Evolutionary conservation across 2,329 filamentous ascomycete species (phyloP), one percentile per base, ranked within the genome.

Genomic region (Pseudocercospora fijiensis): DNA sequence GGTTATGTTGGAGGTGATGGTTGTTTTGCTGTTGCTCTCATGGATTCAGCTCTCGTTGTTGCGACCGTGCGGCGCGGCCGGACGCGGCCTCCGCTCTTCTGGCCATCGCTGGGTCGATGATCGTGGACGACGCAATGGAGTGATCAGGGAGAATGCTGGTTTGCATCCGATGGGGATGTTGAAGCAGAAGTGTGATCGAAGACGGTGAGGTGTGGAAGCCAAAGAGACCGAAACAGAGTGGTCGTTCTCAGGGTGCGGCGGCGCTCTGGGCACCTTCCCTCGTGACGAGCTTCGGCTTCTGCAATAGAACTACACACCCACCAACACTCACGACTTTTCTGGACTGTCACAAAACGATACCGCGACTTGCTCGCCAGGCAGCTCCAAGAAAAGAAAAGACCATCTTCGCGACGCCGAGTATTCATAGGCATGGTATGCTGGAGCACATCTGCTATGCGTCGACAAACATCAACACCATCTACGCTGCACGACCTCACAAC

Each of bases 41-140:
- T 20, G 28, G 51, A 26, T 30, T 41, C 53, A 56, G 51, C 51
- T 53, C 22, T 26, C 8, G 51, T 26, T 13, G 26, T 37, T 56
- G 53, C 53, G 53, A 56, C 53, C 53, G 53, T 56, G 53, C 53
- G 30, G 41, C n/a, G 20, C n/a, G 53, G 27, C 53, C 51, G 28
- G 27, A 20, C 10, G 37, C 53, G 53, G 18, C 16, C 9, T 16
- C 26, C 16, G 49, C 49, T 26, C 22, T 10, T n/a, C 24, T 11
- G 49, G 22, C 16, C 16, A 27, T 24, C 6, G 13, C 20, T 33
- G 26, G 52, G 28, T 13, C 18, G 22, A 20, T 5, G 18, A 22
- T 49, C 22, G 22, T 49, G 45, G 22, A 26, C n/a, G 45, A 26
- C 11, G 45, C 45, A 16, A 16, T 22, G 10, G 33, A 37, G 16